These are phyloP conservation scores for Petunia axillaris DNA, from an alignment of 257 asterid species.

Conservation along the genomic window DNA sequence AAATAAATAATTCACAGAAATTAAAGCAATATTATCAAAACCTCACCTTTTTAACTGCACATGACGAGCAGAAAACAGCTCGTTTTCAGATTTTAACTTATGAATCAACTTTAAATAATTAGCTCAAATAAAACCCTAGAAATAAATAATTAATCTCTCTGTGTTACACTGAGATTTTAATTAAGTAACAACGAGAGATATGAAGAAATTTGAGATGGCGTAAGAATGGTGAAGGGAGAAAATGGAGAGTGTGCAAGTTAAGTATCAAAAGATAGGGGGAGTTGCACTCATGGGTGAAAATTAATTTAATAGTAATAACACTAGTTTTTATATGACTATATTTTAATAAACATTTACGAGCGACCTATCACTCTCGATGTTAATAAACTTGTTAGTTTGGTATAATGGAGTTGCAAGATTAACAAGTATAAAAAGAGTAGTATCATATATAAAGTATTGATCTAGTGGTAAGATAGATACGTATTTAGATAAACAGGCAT, in stretches of 20 bases:
- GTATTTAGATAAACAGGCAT: too few relatives aligned
- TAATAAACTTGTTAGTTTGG: too few relatives aligned
- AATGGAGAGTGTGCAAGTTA: slow-evolving; percentile 1
- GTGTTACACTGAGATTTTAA: not conserved
- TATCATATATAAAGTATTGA: too few relatives aligned
- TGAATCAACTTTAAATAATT: not conserved
- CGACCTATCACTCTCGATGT: too few relatives aligned
- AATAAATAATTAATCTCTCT: not conserved
- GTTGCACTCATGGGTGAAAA: not conserved
- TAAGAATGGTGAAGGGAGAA: slow-evolving; percentile 7
- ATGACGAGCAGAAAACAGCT: slow-evolving; percentile 4
- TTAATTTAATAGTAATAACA: not conserved
- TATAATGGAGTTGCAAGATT: too few relatives aligned
- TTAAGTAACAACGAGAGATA: not conserved
- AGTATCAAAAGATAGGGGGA: slow-evolving; percentile 3
- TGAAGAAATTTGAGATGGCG: slow-evolving; percentile 9
- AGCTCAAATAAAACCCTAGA: slow-evolving; percentile 23
- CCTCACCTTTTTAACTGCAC: slow-evolving; percentile 14
- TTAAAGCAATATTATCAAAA: not conserved
- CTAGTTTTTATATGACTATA: too few relatives aligned
- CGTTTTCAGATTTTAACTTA: not conserved
- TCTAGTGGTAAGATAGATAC: too few relatives aligned
- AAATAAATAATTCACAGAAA: not conserved
- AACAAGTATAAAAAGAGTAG: too few relatives aligned
- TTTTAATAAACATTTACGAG: too few relatives aligned